Evolutionary conservation across 768 basidiomycete species (phyloP), one percentile per base, ranked within the genome.

Genomic region (Flagelloscypha sp.): DNA sequence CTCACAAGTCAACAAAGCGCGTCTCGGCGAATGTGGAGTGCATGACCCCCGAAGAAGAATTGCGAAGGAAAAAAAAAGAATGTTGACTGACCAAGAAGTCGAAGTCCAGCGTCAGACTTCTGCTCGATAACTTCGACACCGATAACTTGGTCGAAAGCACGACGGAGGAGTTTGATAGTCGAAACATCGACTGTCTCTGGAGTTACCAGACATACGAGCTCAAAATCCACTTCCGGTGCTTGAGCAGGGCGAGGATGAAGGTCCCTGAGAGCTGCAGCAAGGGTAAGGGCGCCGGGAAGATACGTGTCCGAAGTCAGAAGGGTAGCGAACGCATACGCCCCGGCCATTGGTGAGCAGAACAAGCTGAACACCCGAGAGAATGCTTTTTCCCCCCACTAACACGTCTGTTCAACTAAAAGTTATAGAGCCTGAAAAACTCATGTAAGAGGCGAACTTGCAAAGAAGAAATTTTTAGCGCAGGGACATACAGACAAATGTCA

Each of bases 221-320:
- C 68, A 51, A 86, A 86, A 32, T 79, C 68, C 39, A 79, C 72
- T 52, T 76, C 70, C 35, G 78, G 74, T 19, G 72, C 57, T 29
- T 64, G 54, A 16, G 76, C 59, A 6, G 79, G 74, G 27, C 61
- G 58, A 12, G 74, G 68, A 50, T 93, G 90, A 27, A 88, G 54
- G 41, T 92, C 85, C 37, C 73, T 74, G 46, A 99, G 72, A 11
- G 94, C 85, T 36, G 84, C 85, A 21, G 76, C 84, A 50, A 90
- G 69, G 40, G 84, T 74, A 47, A 98, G 79, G 22, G 85, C 92
- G 36, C 95, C 95, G 22, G 89, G 88, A 35, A 98, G 79, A 63
- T 99, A 99, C 18, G 71, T 67, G 54, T 93, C 84, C 21, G 90
- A 88, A 37, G 94, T 90, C 50, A 98, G 62, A 46, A 99, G 83